Conservation (phyloP, 2,329 filamentous ascomycete species). For the Clonostachys rhizophaga region DNA sequence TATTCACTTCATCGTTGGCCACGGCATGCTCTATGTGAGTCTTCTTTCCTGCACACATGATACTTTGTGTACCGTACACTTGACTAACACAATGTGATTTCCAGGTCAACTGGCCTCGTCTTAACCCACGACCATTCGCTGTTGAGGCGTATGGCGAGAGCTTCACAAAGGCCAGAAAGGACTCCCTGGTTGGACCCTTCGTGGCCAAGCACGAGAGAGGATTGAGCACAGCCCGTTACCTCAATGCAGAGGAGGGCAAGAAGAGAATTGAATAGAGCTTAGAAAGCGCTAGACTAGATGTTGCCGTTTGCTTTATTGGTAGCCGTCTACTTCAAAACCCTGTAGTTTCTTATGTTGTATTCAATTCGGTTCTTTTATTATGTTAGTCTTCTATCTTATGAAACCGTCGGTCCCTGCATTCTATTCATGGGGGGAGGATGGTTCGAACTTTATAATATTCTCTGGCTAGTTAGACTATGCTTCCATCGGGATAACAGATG, state of each 20-base stretch:
- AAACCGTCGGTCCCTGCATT: conserved; percentile 3
- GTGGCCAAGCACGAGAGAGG: conserved; percentile 70
- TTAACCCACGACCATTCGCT: conserved; percentile 84
- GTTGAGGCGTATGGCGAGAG: conserved; percentile 87
- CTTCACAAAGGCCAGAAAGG: conserved; percentile 75
- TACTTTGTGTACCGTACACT: background rate
- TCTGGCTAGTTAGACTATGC: too few relatives aligned
- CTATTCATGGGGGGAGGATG: background rate
- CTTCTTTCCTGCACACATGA: background rate
- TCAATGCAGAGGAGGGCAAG: conserved; percentile 93
- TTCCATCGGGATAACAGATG: too few relatives aligned
- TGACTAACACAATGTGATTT: conserved; percentile 5
- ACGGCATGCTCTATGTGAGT: conserved; percentile 94
- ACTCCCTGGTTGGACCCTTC: conserved; percentile 73
- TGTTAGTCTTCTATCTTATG: conserved; percentile 1
- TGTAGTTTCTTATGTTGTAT: background rate
- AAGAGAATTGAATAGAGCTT: conserved; percentile 82
- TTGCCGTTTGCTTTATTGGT: background rate
- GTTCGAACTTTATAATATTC: too few relatives aligned
- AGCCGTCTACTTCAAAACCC: background rate
- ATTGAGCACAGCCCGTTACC: conserved; percentile 74
- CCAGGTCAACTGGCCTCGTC: conserved; percentile 96
- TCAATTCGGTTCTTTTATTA: background rate
- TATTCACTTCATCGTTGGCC: conserved; percentile 70
- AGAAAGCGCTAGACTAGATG: background rate